A percentile compares a stretch with the other conserved stretches of the same genome.
Conservation (phyloP, 2,329 filamentous ascomycete genomes). For the Aspergillus phoenicis region DNA sequence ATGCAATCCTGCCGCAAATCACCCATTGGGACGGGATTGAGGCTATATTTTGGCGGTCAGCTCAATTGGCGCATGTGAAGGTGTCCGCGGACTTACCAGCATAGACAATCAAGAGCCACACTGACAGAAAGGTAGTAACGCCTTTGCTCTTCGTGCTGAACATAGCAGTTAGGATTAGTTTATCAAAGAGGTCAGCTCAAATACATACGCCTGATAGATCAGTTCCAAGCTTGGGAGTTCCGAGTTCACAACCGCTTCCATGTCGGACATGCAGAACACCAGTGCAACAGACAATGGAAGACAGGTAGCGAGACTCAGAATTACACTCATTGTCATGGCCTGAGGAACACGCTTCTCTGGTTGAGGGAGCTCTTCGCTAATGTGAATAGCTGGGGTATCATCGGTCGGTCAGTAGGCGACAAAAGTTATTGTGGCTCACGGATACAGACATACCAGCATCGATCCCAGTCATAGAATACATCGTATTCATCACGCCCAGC, state of each 20-base stretch:
- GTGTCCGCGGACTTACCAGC: not conserved
- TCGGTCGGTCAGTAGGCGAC: not conserved
- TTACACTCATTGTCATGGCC: slow-evolving; percentile 19
- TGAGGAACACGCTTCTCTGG: slow-evolving; percentile 18
- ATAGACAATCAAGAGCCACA: not conserved
- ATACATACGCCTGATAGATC: slow-evolving; percentile 1
- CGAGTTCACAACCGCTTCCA: slow-evolving; percentile 16
- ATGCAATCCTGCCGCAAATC: not conserved
- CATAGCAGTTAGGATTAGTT: not conserved
- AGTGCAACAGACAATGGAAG: slow-evolving; percentile 20
- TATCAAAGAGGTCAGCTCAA: not conserved
- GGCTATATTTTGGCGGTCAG: not conserved
- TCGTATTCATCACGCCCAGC: not conserved
- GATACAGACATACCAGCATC: not conserved
- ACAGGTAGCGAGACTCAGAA: slow-evolving; percentile 8
- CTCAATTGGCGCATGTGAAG: too few species aligned
- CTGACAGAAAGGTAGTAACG: not conserved
- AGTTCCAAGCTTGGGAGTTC: slow-evolving; percentile 21
- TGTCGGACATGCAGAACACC: slow-evolving; percentile 22
- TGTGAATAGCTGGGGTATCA: not conserved
- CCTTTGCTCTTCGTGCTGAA: not conserved
- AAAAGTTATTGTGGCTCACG: too few species aligned
- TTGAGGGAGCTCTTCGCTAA: slow-evolving; percentile 19
- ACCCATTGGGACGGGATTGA: not conserved
- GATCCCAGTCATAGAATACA: not conserved